Evolutionary conservation across 257 asterid species (phyloP).

Genomic region (Avicennia marina): DNA sequence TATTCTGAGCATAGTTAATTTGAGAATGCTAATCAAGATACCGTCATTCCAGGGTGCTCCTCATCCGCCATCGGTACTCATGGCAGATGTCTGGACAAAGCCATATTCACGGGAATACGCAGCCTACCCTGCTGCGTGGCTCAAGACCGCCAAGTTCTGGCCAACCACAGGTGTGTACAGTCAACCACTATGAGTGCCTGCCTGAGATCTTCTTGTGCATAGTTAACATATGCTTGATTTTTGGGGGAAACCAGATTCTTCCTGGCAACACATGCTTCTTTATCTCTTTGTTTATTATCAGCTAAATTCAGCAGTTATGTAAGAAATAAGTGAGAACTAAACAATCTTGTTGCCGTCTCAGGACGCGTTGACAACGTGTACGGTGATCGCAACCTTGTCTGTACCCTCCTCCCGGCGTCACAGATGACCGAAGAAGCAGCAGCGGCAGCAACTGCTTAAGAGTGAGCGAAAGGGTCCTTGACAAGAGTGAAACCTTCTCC

Average conservation of each 20-base stretch:
- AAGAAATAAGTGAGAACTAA: no score
- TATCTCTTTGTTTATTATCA: no score
- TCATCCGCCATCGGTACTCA: constrained; percentile 93
- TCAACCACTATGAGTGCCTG: no score
- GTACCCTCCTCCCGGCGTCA: constrained; percentile 91
- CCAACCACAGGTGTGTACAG: constrained; percentile 70
- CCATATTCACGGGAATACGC: constrained; percentile 97
- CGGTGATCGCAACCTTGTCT: constrained; percentile 95
- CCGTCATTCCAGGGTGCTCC: constrained; percentile 80
- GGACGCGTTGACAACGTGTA: constrained; percentile 97
- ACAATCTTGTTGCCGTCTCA: constrained; percentile 26
- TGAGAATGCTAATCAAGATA: no score
- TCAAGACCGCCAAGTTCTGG: constrained; percentile 93
- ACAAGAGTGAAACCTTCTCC: no score
- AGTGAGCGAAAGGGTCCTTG: no score
- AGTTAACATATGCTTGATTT: no score
- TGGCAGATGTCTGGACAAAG: constrained; percentile 94
- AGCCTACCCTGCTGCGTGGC: constrained; percentile 97
- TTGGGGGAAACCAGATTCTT: no score
- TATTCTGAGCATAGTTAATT: no score
- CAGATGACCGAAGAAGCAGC: constrained; percentile 82
- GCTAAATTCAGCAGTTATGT: no score
- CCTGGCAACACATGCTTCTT: no score
- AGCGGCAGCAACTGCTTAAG: constrained; percentile 83
- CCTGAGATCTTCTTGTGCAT: no score